These are phyloP conservation scores for Heterobasidion irregulare DNA, from an alignment of 1,284 basidiomycete genomes.

Conservation along the genomic window DNA sequence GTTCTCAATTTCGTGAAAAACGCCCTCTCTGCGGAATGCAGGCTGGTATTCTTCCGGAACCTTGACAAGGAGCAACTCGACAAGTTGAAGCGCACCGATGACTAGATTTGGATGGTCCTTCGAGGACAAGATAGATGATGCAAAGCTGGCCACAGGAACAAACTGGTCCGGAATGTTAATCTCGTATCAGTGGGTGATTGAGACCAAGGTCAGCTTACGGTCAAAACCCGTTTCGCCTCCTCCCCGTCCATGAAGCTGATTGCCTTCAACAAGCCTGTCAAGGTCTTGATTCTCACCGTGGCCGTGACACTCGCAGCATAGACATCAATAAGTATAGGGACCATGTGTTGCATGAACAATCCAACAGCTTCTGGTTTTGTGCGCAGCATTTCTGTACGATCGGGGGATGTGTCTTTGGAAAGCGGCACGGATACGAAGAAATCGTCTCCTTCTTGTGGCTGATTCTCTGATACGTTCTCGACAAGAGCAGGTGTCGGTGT, in stretches of 20 bases:
- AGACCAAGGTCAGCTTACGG: slow-evolving; percentile 32
- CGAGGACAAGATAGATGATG: slow-evolving; percentile 86
- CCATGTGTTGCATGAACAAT: slow-evolving; percentile 78
- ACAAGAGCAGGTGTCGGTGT: slow-evolving; percentile 28
- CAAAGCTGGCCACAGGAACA: slow-evolving; percentile 87
- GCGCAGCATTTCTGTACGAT: slow-evolving; percentile 65
- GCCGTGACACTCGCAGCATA: slow-evolving; percentile 90
- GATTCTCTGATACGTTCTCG: slow-evolving; percentile 23
- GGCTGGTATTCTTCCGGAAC: slow-evolving; percentile 78
- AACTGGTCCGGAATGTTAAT: slow-evolving; percentile 36
- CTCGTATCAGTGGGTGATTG: neutral
- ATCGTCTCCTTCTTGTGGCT: slow-evolving; percentile 18
- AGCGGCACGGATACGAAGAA: slow-evolving; percentile 7
- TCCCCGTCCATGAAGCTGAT: slow-evolving; percentile 79
- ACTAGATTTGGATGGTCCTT: slow-evolving; percentile 83
- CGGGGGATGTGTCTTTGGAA: slow-evolving; percentile 32
- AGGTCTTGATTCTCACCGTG: slow-evolving; percentile 78
- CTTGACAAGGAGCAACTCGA: slow-evolving; percentile 82
- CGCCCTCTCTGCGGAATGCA: slow-evolving; percentile 86
- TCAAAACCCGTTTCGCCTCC: slow-evolving; percentile 67
- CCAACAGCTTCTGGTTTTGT: slow-evolving; percentile 71
- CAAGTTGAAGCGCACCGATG: slow-evolving; percentile 82
- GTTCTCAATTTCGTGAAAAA: slow-evolving; percentile 84
- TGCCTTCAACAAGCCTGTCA: slow-evolving; percentile 83
- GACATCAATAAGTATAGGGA: slow-evolving; percentile 91